Percentiles rank a stretch among this genome's conserved stretches.
Evolutionary conservation across 345 rosid species (phyloP).

Genomic region (Balakata baccata): DNA sequence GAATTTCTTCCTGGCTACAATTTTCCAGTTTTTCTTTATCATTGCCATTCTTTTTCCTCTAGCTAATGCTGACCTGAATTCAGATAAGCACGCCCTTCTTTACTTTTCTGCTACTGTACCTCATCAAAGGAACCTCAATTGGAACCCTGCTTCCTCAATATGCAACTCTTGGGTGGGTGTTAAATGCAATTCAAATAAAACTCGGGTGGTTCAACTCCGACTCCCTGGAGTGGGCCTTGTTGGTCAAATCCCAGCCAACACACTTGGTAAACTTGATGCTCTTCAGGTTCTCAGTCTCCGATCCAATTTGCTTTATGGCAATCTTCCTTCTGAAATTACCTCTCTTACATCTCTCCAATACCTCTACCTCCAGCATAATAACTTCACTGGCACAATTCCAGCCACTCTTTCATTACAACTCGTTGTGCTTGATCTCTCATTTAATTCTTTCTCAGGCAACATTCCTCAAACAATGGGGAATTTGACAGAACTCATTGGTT

Average conservation of each 20-base stretch:
- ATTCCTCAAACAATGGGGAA: conserved; percentile 51
- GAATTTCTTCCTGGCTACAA: conserved; percentile 30
- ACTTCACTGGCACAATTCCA: conserved; percentile 26
- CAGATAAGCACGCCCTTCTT: conserved; percentile 70
- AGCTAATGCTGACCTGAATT: conserved; percentile 50
- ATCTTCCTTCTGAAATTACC: conserved; percentile 31
- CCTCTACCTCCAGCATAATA: conserved; percentile 33
- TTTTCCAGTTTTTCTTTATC: conserved; percentile 32
- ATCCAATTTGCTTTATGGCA: conserved; percentile 24
- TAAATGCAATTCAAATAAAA: conserved; percentile 20
- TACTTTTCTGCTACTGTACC: conserved; percentile 54
- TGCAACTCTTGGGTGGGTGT: conserved; percentile 53
- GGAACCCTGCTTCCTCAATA: conserved; percentile 47
- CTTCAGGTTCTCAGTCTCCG: conserved; percentile 31
- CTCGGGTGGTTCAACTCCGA: conserved; percentile 27
- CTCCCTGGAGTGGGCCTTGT: conserved; percentile 35
- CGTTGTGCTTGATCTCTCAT: conserved; percentile 59
- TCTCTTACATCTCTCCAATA: conserved; percentile 29
- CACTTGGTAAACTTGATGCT: conserved; percentile 35
- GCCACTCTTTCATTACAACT: conserved; percentile 38
- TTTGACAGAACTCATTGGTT: conserved; percentile 41
- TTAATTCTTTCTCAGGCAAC: conserved; percentile 54
- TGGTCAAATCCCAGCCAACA: conserved; percentile 29
- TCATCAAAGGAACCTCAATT: conserved; percentile 57
- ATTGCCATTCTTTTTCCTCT: conserved; percentile 29